Evolutionary conservation across 2,329 filamentous ascomycete genomes (phyloP).

Genomic region (Fusarium zealandicum): DNA sequence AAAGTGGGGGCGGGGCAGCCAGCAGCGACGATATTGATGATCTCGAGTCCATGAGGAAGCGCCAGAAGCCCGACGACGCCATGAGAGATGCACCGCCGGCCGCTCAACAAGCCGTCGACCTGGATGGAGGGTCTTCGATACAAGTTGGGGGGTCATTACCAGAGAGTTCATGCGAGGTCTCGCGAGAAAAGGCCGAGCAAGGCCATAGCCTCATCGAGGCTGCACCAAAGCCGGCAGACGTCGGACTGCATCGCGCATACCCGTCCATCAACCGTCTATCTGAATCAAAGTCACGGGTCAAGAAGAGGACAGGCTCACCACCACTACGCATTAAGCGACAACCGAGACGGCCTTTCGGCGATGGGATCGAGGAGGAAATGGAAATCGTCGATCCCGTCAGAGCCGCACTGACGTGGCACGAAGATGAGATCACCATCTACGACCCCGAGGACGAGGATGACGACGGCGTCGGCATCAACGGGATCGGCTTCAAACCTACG

Average conservation of each 20-base stretch:
- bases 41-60: slow-evolving; percentile 48
- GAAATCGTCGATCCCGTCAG: slow-evolving; percentile 60
- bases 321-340: slow-evolving; percentile 45
- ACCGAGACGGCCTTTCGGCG: slow-evolving; percentile 27
- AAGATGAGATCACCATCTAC: slow-evolving; percentile 72
- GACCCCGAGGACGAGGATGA: slow-evolving; percentile 70
- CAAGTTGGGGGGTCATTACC: slow-evolving; percentile 1
- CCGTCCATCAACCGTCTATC: slow-evolving; percentile 50
- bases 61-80: slow-evolving; percentile 45
- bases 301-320: slow-evolving; percentile 50
- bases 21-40: slow-evolving; percentile 41
- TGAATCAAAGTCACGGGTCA: slow-evolving; percentile 49
- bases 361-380: slow-evolving; percentile 45
- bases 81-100: slow-evolving; percentile 41
- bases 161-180: too few relatives aligned
- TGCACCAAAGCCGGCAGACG: too few relatives aligned
- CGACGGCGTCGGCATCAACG: slow-evolving; percentile 72
- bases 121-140: slow-evolving; percentile 17
- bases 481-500: slow-evolving; percentile 71
- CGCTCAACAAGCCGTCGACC: slow-evolving; percentile 11
- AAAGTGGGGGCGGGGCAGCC: slow-evolving; percentile 55
- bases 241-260: slow-evolving; percentile 46
- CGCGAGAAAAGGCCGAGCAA: slow-evolving; percentile 11
- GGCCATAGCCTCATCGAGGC: slow-evolving; percentile 8
- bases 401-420: slow-evolving; percentile 70